Evolutionary conservation across 1,284 basidiomycete species (phyloP).

Genomic region (Cryptococcus wingfieldii): DNA sequence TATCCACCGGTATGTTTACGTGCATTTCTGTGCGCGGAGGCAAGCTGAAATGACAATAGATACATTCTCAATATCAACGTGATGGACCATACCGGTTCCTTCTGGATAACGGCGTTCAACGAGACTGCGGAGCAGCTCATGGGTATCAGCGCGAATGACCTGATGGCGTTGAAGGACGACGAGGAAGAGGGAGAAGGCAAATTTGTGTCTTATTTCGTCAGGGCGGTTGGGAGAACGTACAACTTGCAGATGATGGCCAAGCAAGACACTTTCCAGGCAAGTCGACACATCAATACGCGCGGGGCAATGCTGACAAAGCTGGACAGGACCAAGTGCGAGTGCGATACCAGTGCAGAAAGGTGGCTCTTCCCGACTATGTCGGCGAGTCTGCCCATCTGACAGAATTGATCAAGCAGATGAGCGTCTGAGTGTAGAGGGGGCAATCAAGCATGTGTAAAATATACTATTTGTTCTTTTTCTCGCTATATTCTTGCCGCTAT

Average conservation of each 20-base stretch:
- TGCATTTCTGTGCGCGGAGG: neutral
- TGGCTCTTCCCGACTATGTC: constrained; percentile 64
- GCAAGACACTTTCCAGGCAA: constrained; percentile 77
- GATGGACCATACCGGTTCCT: constrained; percentile 80
- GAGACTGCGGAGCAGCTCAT: constrained; percentile 78
- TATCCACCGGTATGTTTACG: constrained; percentile 65
- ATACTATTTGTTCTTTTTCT: neutral
- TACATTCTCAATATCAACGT: constrained; percentile 88
- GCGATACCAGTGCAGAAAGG: constrained; percentile 72
- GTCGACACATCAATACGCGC: constrained; percentile 29
- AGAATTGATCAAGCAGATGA: constrained; percentile 50
- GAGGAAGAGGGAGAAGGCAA: constrained; percentile 64
- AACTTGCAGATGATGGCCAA: constrained; percentile 86
- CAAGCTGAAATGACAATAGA: constrained; percentile 49
- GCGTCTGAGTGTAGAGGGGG: constrained; percentile 12
- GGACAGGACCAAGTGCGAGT: constrained; percentile 68
- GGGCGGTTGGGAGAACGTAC: constrained; percentile 66
- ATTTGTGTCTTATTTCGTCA: constrained; percentile 62
- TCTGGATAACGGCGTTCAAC: constrained; percentile 95
- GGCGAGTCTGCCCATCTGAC: constrained; percentile 64
- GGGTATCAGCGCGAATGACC: constrained; percentile 73
- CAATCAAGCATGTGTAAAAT: neutral
- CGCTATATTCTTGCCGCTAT: neutral
- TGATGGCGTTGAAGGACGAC: constrained; percentile 65
- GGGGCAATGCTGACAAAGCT: neutral